Conservation (phyloP, 441 rosid genomes). For the Bocquillonia castaneifolia region DNA sequence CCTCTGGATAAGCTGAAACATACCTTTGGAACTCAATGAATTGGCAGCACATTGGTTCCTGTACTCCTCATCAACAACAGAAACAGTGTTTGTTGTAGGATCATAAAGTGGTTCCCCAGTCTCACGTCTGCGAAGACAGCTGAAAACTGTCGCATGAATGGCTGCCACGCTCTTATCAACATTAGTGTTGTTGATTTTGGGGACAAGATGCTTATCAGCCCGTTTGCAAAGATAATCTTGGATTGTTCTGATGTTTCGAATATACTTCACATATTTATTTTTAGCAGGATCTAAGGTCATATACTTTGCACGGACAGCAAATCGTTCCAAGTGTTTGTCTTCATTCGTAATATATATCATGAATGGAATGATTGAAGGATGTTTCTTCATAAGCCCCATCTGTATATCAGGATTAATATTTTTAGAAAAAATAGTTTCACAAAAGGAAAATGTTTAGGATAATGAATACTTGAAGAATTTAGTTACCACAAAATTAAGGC, state of each 20-base stretch:
- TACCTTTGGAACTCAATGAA: constrained; percentile 85
- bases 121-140: constrained; percentile 83
- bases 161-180: constrained; percentile 95
- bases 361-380: constrained; percentile 91
- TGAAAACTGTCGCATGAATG: constrained; percentile 94
- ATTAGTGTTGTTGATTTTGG: constrained; percentile 92
- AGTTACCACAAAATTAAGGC: constrained; percentile 96
- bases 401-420: constrained; percentile 25
- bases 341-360: constrained; percentile 91
- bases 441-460: not conserved
- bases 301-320: constrained; percentile 96
- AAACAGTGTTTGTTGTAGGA: constrained; percentile 60
- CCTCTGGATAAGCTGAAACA: constrained; percentile 92
- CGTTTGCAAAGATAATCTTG: constrained; percentile 85
- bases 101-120: constrained; percentile 82
- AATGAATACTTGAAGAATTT: not conserved
- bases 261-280: constrained; percentile 94
- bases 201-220: constrained; percentile 94
- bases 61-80: constrained; percentile 79
- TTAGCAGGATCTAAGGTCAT: constrained; percentile 94
- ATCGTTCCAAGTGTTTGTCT: constrained; percentile 92
- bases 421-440: constrained; percentile 7
- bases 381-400: constrained; percentile 99
- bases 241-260: constrained; percentile 85
- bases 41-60: constrained; percentile 87